A percentile compares a stretch with the other conserved stretches of the same genome.
Conservation (phyloP, 2,329 filamentous ascomycete genomes). For the Sclerotinia nivalis region DNA sequence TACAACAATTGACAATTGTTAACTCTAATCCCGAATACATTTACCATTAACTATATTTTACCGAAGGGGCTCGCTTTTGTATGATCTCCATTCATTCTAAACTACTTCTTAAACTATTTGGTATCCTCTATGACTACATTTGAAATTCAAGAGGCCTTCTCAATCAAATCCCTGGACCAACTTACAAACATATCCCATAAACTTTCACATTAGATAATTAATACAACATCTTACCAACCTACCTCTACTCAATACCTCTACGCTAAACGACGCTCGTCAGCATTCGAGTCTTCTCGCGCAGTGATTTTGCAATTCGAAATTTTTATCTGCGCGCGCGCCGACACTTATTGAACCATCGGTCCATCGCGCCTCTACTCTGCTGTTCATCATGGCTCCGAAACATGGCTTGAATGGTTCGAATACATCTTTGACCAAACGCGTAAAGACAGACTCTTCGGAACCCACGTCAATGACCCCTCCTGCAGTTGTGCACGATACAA, state of each 20-base stretch:
- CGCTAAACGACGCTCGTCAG: neutral
- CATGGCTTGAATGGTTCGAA: slow-evolving; percentile 28
- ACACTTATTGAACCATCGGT: neutral
- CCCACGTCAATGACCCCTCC: slow-evolving; percentile 32
- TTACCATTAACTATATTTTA: neutral
- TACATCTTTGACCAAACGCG: slow-evolving; percentile 31
- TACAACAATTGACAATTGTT: neutral
- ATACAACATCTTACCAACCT: neutral
- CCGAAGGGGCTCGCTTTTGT: neutral
- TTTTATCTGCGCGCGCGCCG: neutral
- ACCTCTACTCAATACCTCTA: neutral
- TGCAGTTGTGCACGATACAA: slow-evolving; percentile 21
- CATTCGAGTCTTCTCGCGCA: neutral
- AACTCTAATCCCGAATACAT: neutral
- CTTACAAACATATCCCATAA: neutral
- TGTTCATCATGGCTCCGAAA: slow-evolving; percentile 37
- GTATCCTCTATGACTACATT: neutral
- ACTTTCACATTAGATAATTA: neutral
- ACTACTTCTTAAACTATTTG: neutral
- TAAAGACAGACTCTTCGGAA: slow-evolving; percentile 29
- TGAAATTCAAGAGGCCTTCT: neutral
- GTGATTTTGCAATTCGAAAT: neutral
- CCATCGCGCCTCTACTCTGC: neutral
- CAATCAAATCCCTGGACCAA: neutral
- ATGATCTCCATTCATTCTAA: neutral